Evolutionary conservation across 768 basidiomycete species (phyloP).

Genomic region (Rhodocollybia butyracea): DNA sequence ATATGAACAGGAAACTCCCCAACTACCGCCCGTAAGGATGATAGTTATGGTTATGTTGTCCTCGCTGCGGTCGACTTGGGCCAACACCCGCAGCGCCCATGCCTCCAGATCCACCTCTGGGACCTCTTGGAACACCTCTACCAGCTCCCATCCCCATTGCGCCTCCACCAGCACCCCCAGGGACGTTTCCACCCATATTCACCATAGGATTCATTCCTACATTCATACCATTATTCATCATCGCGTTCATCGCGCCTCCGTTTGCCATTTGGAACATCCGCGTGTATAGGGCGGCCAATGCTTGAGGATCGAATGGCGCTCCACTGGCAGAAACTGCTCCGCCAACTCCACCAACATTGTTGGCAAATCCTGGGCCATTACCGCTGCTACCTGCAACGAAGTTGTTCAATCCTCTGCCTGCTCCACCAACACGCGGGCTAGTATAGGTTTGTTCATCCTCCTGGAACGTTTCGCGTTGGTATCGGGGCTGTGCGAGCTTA

Average conservation of each 20-base stretch:
- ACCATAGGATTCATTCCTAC: background rate
- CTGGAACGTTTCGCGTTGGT: conserved; percentile 65
- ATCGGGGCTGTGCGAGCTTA: conserved; percentile 91
- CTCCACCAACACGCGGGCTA: background rate
- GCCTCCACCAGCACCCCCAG: background rate
- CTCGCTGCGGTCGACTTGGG: background rate
- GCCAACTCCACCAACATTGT: conserved; percentile 18
- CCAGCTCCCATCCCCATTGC: background rate
- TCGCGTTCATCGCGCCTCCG: conserved; percentile 46
- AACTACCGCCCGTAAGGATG: conserved; percentile 8
- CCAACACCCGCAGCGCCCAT: conserved; percentile 4
- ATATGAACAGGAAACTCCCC: too few relatives aligned
- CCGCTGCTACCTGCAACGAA: conserved; percentile 21
- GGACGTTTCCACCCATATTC: background rate
- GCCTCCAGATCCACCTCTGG: background rate
- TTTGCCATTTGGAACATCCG: conserved; percentile 91
- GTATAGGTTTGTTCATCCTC: conserved; percentile 52
- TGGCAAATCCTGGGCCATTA: conserved; percentile 35
- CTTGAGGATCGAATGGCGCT: conserved; percentile 85
- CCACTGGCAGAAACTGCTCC: conserved; percentile 26
- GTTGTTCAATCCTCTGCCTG: conserved; percentile 10
- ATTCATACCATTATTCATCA: conserved; percentile 34
- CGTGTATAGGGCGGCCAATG: conserved; percentile 89
- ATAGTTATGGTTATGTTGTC: conserved; percentile 7
- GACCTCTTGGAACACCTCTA: background rate